These are phyloP conservation scores for Pichia sp. DNA, from an alignment of 1,139 yeast species.

Conservation along the genomic window DNA sequence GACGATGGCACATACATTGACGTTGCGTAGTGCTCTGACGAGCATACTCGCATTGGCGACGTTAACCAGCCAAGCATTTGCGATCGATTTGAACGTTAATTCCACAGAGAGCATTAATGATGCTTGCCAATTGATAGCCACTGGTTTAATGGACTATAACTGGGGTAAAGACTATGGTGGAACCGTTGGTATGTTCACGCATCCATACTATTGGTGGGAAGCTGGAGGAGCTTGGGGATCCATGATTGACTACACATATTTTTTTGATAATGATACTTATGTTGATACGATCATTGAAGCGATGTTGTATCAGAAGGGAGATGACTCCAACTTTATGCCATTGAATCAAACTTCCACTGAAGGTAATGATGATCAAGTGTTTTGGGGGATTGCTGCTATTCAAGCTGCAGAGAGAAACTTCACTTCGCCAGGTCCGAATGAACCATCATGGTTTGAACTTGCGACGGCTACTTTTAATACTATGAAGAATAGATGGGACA, in stretches of 20 bases:
- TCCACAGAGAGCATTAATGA: constrained; percentile 32
- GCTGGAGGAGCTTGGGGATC: constrained; percentile 97
- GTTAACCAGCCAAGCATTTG: too few relatives aligned
- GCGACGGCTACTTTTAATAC: constrained; percentile 74
- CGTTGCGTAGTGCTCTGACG: too few relatives aligned
- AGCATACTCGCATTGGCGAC: too few relatives aligned
- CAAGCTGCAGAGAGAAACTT: constrained; percentile 87
- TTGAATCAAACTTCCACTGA: constrained; percentile 89
- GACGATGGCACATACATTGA: too few relatives aligned
- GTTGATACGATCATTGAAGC: constrained; percentile 54
- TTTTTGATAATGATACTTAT: constrained; percentile 65
- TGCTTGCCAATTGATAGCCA: constrained; percentile 54
- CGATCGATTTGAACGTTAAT: constrained; percentile 29
- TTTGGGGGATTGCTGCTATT: constrained; percentile 93
- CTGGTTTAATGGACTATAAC: constrained; percentile 81
- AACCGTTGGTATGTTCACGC: constrained; percentile 73
- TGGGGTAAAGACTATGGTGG: constrained; percentile 67
- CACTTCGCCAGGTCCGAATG: constrained; percentile 53
- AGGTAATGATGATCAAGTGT: constrained; percentile 97
- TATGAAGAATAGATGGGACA: constrained; percentile 73
- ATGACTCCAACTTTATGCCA: constrained; percentile 71
- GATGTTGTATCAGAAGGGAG: constrained; percentile 70
- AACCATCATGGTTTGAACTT: constrained; percentile 61
- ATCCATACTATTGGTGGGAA: constrained; percentile 98
- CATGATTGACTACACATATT: constrained; percentile 69